A percentile compares a stretch with the other conserved stretches of the same genome.
Evolutionary conservation across 495 filamentous ascomycete species (phyloP).

Genomic region (Tuber magnatum): DNA sequence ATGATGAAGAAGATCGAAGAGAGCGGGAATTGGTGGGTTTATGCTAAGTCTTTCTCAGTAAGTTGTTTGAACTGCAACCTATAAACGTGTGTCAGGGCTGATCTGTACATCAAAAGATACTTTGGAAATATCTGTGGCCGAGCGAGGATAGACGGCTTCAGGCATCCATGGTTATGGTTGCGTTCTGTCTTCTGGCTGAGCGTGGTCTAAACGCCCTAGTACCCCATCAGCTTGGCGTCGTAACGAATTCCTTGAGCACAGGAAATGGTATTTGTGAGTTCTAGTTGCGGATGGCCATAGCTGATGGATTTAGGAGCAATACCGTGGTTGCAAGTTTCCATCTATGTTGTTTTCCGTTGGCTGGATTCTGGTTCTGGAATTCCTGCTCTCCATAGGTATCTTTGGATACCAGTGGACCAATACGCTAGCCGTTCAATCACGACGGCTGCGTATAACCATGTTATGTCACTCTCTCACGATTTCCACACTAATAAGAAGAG

Average conservation of each 20-base stretch:
- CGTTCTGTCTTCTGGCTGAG: constrained; percentile 53
- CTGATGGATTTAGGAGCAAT: constrained; percentile 42
- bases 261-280: constrained; percentile 32
- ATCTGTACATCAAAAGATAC: constrained; percentile 44
- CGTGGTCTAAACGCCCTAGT: constrained; percentile 59
- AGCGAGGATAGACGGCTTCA: constrained; percentile 52
- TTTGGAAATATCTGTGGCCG: constrained; percentile 62
- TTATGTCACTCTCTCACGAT: constrained; percentile 71
- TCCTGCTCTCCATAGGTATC: constrained; percentile 49
- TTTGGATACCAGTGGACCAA: constrained; percentile 62
- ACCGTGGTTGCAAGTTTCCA: constrained; percentile 51
- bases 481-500: constrained; percentile 70
- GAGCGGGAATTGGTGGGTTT: constrained; percentile 59
- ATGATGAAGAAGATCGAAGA: constrained; percentile 55
- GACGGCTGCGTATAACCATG: constrained; percentile 62
- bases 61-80: constrained; percentile 22
- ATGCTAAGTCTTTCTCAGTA: constrained; percentile 56
- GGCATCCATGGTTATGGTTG: constrained; percentile 52
- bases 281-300: not conserved
- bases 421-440: constrained; percentile 56
- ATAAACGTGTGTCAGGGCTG: not conserved
- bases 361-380: constrained; percentile 54
- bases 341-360: constrained; percentile 53
- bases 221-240: constrained; percentile 59
- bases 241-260: constrained; percentile 51